phyloP scores from a whole-genome alignment of 305 asterid genomes.

The Euphrasia arctica region DNA sequence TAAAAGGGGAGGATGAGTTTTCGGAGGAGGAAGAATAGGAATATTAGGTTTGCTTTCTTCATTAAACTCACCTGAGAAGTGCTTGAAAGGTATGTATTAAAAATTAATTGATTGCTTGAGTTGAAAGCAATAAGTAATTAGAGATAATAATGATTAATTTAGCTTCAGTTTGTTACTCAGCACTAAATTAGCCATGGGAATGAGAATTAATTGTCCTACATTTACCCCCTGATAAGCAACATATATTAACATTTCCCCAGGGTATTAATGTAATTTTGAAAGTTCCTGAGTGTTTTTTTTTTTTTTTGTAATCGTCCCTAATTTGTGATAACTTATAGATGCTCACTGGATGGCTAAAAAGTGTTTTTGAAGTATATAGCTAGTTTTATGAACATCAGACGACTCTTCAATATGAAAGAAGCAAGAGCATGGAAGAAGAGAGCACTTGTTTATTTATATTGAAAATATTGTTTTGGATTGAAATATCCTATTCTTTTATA shows the following conservation, averaged over 20 bases:
- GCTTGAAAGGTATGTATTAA: conserved; percentile 13
- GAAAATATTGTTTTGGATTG: neutral
- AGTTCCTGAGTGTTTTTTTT: no score
- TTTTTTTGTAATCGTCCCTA: no score
- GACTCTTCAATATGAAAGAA: neutral
- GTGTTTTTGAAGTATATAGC: neutral
- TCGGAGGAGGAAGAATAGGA: conserved; percentile 89
- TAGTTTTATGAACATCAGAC: neutral
- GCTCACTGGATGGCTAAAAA: neutral
- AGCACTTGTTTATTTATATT: neutral
- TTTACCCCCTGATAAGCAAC: no score
- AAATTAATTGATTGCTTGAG: neutral
- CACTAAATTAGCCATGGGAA: no score
- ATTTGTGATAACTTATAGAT: neutral
- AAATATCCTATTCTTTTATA: neutral
- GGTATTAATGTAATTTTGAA: no score
- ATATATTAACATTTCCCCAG: no score
- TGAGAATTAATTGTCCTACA: no score
- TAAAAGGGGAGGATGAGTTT: conserved; percentile 91
- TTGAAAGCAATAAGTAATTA: no score
- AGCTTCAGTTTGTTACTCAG: no score
- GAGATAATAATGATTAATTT: no score
- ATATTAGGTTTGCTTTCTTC: conserved; percentile 85
- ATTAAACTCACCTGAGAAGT: conserved; percentile 66
- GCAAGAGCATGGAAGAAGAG: neutral